Evolutionary conservation across 75 land plant species (phyloP).

Genomic region (Sequoiadendron giganteum): DNA sequence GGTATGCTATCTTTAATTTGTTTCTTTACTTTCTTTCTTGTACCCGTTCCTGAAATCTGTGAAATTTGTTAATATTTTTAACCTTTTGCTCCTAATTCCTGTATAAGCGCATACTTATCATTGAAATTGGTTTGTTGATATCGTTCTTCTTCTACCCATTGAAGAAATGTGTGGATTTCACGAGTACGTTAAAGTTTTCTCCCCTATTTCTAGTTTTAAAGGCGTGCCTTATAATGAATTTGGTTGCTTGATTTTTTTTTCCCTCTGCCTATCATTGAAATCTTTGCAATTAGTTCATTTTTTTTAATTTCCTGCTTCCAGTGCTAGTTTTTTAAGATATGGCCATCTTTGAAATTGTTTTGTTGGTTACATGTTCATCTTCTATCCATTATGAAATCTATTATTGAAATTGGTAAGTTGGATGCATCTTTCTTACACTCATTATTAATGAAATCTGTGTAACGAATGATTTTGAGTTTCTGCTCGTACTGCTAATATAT

Average conservation of each 20-base stretch:
- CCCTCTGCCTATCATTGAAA: background rate
- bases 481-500: background rate
- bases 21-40: background rate
- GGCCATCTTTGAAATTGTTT: background rate
- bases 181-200: background rate
- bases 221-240: background rate
- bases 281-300: background rate
- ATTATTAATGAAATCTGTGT: background rate
- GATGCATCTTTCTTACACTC: background rate
- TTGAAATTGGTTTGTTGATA: background rate
- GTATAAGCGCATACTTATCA: background rate
- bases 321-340: background rate
- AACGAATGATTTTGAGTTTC: background rate
- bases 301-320: background rate
- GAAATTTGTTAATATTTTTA: background rate
- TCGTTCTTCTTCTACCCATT: background rate
- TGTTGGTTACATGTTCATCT: background rate
- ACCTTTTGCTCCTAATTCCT: background rate
- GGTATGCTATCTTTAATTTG: background rate
- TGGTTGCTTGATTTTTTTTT: background rate
- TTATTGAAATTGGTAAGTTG: background rate
- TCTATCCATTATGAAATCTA: background rate
- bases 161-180: background rate
- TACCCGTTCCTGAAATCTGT: background rate
- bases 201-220: background rate